Base-by-base conservation (phyloP, 2,329 filamentous ascomycete species). In the Intubia oerlemansii region DNA sequence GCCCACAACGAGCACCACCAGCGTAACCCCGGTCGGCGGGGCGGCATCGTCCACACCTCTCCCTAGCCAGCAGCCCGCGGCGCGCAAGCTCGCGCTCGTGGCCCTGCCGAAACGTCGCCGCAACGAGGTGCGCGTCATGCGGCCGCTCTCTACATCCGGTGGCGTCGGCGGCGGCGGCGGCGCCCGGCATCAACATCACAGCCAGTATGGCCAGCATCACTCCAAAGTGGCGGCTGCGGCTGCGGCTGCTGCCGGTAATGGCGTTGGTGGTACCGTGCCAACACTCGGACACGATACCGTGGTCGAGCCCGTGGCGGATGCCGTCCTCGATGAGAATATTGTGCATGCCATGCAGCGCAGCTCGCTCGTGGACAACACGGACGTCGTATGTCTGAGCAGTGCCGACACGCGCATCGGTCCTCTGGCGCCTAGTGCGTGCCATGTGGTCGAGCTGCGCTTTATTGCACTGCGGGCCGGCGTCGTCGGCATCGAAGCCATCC, bases 331-430 rank as follows among this genome's bases (percentile, higher is more conserved):
- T 39, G 73, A 79, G 35, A 74, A 69, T 32, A 56, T 76, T 17
- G 56, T 81, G 20, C 70, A 79, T 43, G 71, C 70, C 12, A 66
- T 75, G 54, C 75, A 80, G 44, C 66, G 65, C 43, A 68, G 60
- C 42, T 66, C 68, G 12, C 52, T 61, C 16, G 53, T 70, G 16
- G 73, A 78, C 33, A 53, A 59, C 8, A 62, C 69, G 3, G 73
- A 81, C 38, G 51, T 84, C 18, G 56, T 81, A n/a, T 81, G 73
- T 41, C 52, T 84, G 28, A 39, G 70, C 34, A 81, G 70, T 33
- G 71, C 76, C 4, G 77, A 84, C 46, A 65, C 73, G 15, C 59
- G 75, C 18, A 63, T 84, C 17, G 78, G 78, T 1, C 75, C 76
- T 18, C 51, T 88, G 21, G 64, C 69, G 16, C 67, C 78, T 0